Percentiles rank a stretch among this genome's conserved stretches.
These are phyloP conservation scores for Escallonia herrerae DNA, from an alignment of 129 eudicot genomes.

Conservation along the genomic window DNA sequence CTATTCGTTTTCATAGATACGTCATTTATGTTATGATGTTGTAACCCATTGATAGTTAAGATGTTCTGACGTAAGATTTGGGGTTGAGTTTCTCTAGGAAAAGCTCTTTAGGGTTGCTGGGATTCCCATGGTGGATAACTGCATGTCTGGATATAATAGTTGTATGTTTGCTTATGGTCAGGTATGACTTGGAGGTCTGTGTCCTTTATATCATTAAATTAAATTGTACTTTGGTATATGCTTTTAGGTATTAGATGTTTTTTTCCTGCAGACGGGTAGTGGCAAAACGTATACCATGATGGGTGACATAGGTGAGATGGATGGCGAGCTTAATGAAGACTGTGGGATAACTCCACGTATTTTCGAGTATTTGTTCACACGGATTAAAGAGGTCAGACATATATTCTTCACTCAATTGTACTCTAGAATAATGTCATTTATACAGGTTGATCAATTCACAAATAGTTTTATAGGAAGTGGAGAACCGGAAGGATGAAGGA, in stretches of 20 bases:
- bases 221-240: slow-evolving; percentile 10
- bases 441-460: background rate
- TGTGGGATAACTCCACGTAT: slow-evolving; percentile 90
- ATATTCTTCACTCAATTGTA: too few relatives aligned
- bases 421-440: too few relatives aligned
- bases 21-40: background rate
- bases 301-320: slow-evolving; percentile 65
- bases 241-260: slow-evolving; percentile 9
- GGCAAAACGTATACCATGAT: slow-evolving; percentile 94
- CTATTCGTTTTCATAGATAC: background rate
- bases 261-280: slow-evolving; percentile 68
- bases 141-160: slow-evolving; percentile 93
- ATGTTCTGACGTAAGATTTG: slow-evolving; percentile 6
- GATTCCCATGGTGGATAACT: slow-evolving; percentile 88
- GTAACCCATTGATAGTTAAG: slow-evolving; percentile 7
- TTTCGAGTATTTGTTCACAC: slow-evolving; percentile 60
- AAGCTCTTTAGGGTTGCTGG: slow-evolving; percentile 82
- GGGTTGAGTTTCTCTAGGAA: slow-evolving; percentile 42
- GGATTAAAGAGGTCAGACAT: slow-evolving; percentile 60
- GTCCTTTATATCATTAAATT: background rate
- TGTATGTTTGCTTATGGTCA: slow-evolving; percentile 98
- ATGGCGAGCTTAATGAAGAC: slow-evolving; percentile 53
- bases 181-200: slow-evolving; percentile 25
- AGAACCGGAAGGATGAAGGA: slow-evolving; percentile 63
- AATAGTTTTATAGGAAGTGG: slow-evolving; percentile 55